These are phyloP conservation scores for Lactarius pseudohatsudake DNA, from an alignment of 768 basidiomycete species.

Conservation along the genomic window DNA sequence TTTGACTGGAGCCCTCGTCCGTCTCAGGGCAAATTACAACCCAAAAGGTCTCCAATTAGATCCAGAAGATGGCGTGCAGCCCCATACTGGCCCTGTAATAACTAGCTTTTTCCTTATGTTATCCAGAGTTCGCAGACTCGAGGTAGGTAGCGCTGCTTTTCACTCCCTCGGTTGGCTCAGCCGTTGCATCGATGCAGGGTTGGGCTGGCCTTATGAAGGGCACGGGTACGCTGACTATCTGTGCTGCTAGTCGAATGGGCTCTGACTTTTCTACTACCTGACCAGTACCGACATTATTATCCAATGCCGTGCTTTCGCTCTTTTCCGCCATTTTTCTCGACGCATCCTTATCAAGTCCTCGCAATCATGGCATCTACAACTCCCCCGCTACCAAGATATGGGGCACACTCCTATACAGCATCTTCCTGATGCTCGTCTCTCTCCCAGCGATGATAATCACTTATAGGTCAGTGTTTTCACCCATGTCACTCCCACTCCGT, in stretches of 20 bases:
- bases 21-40: conserved; percentile 83
- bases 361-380: conserved; percentile 60
- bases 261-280: conserved; percentile 29
- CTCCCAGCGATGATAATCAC: conserved; percentile 73
- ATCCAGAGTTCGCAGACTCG: conserved; percentile 63
- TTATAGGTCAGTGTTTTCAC: conserved; percentile 56
- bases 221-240: conserved; percentile 42
- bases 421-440: conserved; percentile 63
- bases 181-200: conserved; percentile 44
- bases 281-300: conserved; percentile 49
- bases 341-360: conserved; percentile 45
- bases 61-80: conserved; percentile 69
- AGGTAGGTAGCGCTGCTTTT: conserved; percentile 47
- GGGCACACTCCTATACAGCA: conserved; percentile 62
- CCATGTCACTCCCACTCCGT: background rate
- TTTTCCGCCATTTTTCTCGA: conserved; percentile 61
- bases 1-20: conserved; percentile 59
- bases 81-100: conserved; percentile 73
- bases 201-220: conserved; percentile 80
- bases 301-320: conserved; percentile 54
- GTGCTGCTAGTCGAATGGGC: conserved; percentile 30
- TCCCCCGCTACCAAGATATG: conserved; percentile 60
- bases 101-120: conserved; percentile 76
- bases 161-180: conserved; percentile 10
- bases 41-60: conserved; percentile 83